Evolutionary conservation across 768 basidiomycete species (phyloP).

Genomic region (Suillus bovinus): DNA sequence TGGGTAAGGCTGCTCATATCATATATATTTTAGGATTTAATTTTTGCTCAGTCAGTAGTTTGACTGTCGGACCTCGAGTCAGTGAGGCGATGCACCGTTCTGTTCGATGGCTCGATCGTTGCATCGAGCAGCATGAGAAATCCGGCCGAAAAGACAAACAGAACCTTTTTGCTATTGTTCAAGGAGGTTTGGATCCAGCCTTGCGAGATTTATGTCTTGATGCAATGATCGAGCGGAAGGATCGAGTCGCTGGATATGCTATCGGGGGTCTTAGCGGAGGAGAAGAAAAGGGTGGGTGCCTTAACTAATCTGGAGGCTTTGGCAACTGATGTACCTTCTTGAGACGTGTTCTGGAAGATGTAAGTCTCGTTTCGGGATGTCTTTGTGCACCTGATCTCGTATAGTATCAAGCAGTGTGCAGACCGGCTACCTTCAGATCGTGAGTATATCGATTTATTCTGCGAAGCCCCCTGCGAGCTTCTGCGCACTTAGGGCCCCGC

Average conservation of each 20-base stretch:
- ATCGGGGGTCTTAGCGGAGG: constrained; percentile 91
- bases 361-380: constrained; percentile 35
- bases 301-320: constrained; percentile 10
- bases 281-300: constrained; percentile 76
- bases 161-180: constrained; percentile 91
- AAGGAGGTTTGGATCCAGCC: constrained; percentile 75
- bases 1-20: constrained; percentile 51
- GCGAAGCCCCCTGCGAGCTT: constrained; percentile 6
- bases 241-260: constrained; percentile 85
- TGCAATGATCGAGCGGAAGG: constrained; percentile 77
- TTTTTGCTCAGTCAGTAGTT: constrained; percentile 61
- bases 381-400: constrained; percentile 15
- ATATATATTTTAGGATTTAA: constrained; percentile 7
- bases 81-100: constrained; percentile 88
- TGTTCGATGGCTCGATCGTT: constrained; percentile 88
- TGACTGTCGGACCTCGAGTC: constrained; percentile 79
- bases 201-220: constrained; percentile 77
- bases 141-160: constrained; percentile 67
- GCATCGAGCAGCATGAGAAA: constrained; percentile 71
- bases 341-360: constrained; percentile 87
- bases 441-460: constrained; percentile 35
- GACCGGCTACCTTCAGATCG: constrained; percentile 77
- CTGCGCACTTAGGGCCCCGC: constrained; percentile 60
- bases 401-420: constrained; percentile 80
- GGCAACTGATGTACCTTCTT: constrained; percentile 2